Evolutionary conservation across 768 basidiomycete genomes (phyloP).

Genomic region (Russula virescens): DNA sequence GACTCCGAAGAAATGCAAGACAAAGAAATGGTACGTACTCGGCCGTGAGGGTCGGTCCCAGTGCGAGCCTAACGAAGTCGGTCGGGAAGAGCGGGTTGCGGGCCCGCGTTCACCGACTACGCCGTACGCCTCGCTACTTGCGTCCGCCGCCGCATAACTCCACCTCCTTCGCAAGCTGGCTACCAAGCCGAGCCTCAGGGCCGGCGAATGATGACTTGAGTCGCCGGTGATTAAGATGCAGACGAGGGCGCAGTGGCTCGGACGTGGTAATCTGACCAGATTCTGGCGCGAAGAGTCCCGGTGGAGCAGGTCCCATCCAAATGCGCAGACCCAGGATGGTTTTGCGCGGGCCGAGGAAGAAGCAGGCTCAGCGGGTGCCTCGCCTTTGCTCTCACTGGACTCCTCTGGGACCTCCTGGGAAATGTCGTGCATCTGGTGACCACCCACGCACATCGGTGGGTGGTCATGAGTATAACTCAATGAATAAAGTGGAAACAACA

Average conservation of each 20-base stretch:
- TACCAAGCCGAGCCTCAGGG: constrained; percentile 5
- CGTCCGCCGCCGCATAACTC: constrained; percentile 18
- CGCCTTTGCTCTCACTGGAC: constrained; percentile 11
- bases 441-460: constrained; percentile 35
- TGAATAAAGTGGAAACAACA: constrained; percentile 28
- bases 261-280: constrained; percentile 12
- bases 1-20: background rate
- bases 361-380: background rate
- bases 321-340: constrained; percentile 53
- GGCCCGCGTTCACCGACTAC: constrained; percentile 57
- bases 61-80: constrained; percentile 63
- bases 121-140: constrained; percentile 36
- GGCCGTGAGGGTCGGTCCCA: constrained; percentile 58
- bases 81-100: constrained; percentile 75
- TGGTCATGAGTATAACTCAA: constrained; percentile 47
- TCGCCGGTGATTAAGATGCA: background rate
- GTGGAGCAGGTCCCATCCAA: constrained; percentile 38
- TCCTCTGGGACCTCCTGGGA: constrained; percentile 21
- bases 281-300: constrained; percentile 19
- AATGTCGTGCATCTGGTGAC: constrained; percentile 32
- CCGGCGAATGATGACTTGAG: background rate
- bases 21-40: constrained; percentile 34
- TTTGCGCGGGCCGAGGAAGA: constrained; percentile 4
- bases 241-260: constrained; percentile 22
- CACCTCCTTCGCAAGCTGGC: constrained; percentile 15